These are phyloP conservation scores for Pichia cactophila DNA, from an alignment of 1,139 yeast species.

Conservation along the genomic window DNA sequence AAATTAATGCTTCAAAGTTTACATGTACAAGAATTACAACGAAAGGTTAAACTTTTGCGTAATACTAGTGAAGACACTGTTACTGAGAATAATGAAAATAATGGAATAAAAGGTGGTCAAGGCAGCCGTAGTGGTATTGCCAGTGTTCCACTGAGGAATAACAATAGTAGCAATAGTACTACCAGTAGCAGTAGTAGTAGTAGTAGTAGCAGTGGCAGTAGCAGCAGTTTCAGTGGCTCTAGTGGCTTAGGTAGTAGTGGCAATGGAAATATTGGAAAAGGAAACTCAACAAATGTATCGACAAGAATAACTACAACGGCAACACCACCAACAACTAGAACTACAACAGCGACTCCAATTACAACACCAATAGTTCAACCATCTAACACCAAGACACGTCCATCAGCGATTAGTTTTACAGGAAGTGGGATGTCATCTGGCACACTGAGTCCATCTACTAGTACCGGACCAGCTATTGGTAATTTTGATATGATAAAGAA, in stretches of 20 bases:
- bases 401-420: neutral
- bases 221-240: neutral
- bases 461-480: neutral
- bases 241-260: neutral
- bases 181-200: conserved; percentile 6
- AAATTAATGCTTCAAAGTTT: conserved; percentile 55
- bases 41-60: neutral
- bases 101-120: neutral
- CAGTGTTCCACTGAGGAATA: conserved; percentile 1
- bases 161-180: conserved; percentile 3
- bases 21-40: conserved; percentile 32
- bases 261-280: neutral
- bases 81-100: neutral
- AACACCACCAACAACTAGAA: neutral
- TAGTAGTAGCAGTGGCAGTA: neutral
- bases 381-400: neutral
- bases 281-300: neutral
- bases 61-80: neutral
- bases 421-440: neutral
- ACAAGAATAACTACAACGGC: neutral
- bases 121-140: neutral
- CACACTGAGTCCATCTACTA: neutral
- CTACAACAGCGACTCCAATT: too few relatives aligned
- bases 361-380: neutral
- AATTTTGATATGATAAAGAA: neutral